Evolutionary conservation across 1,284 basidiomycete genomes (phyloP), one percentile per base, ranked within the genome.

Genomic region (Ustilago loliicola): DNA sequence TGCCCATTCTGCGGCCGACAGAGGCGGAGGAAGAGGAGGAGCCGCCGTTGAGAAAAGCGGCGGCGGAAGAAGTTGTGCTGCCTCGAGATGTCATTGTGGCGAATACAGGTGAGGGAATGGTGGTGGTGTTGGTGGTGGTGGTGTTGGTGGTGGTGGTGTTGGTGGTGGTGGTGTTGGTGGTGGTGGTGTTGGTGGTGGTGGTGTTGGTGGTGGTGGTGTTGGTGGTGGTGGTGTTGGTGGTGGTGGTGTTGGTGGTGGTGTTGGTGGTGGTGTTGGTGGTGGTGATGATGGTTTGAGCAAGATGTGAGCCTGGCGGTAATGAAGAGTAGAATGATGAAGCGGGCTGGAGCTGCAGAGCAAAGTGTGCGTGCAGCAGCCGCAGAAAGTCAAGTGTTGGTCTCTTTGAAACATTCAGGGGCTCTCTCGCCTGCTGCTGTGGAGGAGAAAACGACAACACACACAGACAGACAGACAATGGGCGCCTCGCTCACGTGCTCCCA

Each of bases 21-120:
- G 48, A 1, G 5, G 65, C 17, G 19, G 57, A 21, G 27, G 71
- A 38, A 11, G 56, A 40, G 32, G 52, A 30, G 29, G 51, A n/a
- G 23, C 64, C 57, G 11, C 64, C 61, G 50, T 72, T 77, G 52
- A 77, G 74, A 25, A 77, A 77, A 0, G 74, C 74, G 5, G 74
- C 74, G 25, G 73, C 73, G 3, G 73, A 70, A 8, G 73, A 76
- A 23, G 73, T 70, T 9, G 62, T 52, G 42, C 25, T 74, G 34
- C 53, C 34, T n/a, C 50, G 58, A 21, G 61, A 64, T 53, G 71
- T 53, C 71, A 73, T 73, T 21, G 34, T 0, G 40, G n/a, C n/a
- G n/a, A n/a, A n/a, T n/a, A n/a, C n/a, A n/a, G n/a, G n/a, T n/a
- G n/a, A n/a, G n/a, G n/a, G n/a, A n/a, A n/a, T 11, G 9, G 23